Evolutionary conservation across 257 asterid species (phyloP).

Genomic region (Plectranthus barbatus): DNA sequence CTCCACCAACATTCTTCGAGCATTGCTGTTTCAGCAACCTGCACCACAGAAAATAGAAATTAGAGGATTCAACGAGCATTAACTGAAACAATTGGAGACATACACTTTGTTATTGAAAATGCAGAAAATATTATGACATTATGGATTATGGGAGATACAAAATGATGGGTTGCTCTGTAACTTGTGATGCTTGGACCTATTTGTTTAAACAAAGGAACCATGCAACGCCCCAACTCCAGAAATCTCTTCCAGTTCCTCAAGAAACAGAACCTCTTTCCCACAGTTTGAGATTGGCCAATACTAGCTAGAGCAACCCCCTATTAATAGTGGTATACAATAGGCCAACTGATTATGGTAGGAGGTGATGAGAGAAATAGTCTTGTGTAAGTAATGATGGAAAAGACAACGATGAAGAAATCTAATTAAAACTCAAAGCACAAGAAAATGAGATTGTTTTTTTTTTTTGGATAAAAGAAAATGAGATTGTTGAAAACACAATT

Average conservation of each 20-base stretch:
- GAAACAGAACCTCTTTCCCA: slow-evolving; percentile 83
- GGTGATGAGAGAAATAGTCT: slow-evolving; percentile 52
- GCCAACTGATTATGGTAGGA: slow-evolving; percentile 71
- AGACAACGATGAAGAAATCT: slow-evolving; percentile 69
- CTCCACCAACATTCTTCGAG: slow-evolving; percentile 76
- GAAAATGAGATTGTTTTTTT: too few relatives aligned
- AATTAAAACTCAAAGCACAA: not conserved
- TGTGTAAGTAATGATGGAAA: slow-evolving; percentile 92
- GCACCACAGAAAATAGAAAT: slow-evolving; percentile 9
- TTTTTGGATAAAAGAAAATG: too few relatives aligned
- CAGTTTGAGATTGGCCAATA: slow-evolving; percentile 89
- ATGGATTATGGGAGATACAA: slow-evolving; percentile 1
- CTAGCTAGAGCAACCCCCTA: slow-evolving; percentile 69
- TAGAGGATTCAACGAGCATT: slow-evolving; percentile 12
- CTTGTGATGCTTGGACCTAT: slow-evolving; percentile 89
- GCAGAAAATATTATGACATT: not conserved
- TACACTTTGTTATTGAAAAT: too few relatives aligned
- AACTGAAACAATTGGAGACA: too few relatives aligned
- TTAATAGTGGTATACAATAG: slow-evolving; percentile 62
- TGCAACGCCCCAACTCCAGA: slow-evolving; percentile 69
- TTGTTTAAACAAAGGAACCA: slow-evolving; percentile 83
- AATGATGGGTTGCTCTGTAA: slow-evolving; percentile 13
- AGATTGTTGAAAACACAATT: too few relatives aligned
- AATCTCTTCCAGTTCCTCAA: slow-evolving; percentile 84
- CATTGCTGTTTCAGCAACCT: slow-evolving; percentile 95